Evolutionary conservation across 768 basidiomycete genomes (phyloP), one percentile per base, ranked within the genome.

Genomic region (Holtermanniella nyarrowii): DNA sequence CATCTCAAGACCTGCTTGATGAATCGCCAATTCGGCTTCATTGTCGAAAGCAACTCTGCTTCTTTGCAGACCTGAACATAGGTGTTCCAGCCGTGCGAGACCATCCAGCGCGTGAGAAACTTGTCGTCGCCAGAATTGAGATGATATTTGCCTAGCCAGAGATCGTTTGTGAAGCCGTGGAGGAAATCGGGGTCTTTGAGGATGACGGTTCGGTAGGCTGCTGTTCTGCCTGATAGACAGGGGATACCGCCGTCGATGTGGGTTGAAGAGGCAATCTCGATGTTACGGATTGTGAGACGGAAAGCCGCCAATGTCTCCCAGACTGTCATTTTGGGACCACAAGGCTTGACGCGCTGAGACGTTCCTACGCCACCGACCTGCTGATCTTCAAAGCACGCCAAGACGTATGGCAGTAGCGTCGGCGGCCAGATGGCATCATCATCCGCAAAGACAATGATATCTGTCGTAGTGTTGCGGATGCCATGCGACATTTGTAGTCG

Each of bases 21-120:
- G 75, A 93, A 93, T 48, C 86, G 78, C 89, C 88, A 93, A 73
- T 93, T 87, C 23, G 88, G 88, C 73, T 93, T 93, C 89, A 91
- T 96, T 47, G 88, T 91, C 68, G 82, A 85, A 54, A 89, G 74
- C 13, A 91, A 75, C 73, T 91, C 88, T 23, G 72, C 72, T 52
- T 71, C 72, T 49, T 69, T 64, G 52, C 71, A 72, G 5, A 71
- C 69, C 48, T 71, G 70, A 26, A 91, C 86, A 68, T 88, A 90
- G n/a, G 88, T 91, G 69, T 78, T 84, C 89, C 90, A 93, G 14
- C 88, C 88, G 63, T 91, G 88, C 65, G 81, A 83, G 54, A 93
- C 89, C 86, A 91, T 89, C 89, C 90, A 93, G 42, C 89, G 76
- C 16, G 90, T 96, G 66, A 93, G 74, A 74, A 88, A 93, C 72